Evolutionary conservation across 176 grass and related monocot species (phyloP), one percentile per base, ranked within the genome.

Genomic region (Oryza nivara): DNA sequence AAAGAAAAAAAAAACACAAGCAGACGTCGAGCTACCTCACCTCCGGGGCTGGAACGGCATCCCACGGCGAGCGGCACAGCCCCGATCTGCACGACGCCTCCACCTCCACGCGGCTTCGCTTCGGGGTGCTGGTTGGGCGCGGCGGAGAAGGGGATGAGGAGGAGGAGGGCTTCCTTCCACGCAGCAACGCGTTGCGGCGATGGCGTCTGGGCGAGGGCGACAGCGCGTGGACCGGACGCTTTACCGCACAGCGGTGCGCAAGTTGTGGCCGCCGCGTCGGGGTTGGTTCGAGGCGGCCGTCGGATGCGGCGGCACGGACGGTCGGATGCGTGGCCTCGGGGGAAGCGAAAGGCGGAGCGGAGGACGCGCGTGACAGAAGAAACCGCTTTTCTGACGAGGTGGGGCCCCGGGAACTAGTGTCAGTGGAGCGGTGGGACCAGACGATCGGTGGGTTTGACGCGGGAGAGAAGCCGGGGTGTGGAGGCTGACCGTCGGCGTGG

Each of bases 101-200:
- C 86, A 41, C 60, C 9, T 48, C 64, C 36, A 82, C 83, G 83
- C 88, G 84, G 84, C 16, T 86, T 79, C 17, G 84, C 16, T 86
- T 79, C 17, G 54, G 35, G 60, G 68, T 6, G 73, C 45, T 66
- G 67, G 68, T 14, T 40, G 70, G 78, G 76, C 74, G 12, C 51
- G 54, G 77, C 46, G 83, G 30, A 19, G 13, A 52, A 2, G 9
- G 43, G 49, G 36, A 30, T 6, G 65, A 47, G 36, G 36, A 38
- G 14, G 36, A 52, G 72, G 71, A 81, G 26, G 80, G 28, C 28
- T 28, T 28, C 28, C 67, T 56, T 51, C 13, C 25, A 68, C 69
- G 45, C 22, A 71, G 70, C 25, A 44, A 68, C 75, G 19, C 54
- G 13, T 16, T 58, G 6, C 54, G 54, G 78, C 88, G 83, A 78